These are phyloP conservation scores for Phytophthora gonapodyides DNA, from an alignment of 352 stramenopile species.

Conservation along the genomic window DNA sequence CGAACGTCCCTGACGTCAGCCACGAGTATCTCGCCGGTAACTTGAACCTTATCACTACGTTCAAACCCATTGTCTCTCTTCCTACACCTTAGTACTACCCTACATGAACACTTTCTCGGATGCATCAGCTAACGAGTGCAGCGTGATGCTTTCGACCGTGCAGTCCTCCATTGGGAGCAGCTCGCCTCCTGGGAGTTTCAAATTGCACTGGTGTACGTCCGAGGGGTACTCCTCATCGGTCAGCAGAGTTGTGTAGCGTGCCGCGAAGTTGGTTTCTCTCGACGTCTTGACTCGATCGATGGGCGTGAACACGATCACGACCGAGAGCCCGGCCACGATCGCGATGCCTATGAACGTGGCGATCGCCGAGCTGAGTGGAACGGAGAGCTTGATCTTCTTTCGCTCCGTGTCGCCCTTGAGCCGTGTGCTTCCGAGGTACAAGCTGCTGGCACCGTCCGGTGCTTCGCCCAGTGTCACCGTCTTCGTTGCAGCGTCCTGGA, in stretches of 20 bases:
- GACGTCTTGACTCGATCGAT: slow-evolving; percentile 40
- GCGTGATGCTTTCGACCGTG: slow-evolving; percentile 44
- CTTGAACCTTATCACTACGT: no score
- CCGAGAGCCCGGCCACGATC: slow-evolving; percentile 35
- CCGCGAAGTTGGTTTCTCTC: slow-evolving; percentile 34
- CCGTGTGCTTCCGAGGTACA: slow-evolving; percentile 29
- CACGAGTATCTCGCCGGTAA: no score
- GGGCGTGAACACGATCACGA: slow-evolving; percentile 35
- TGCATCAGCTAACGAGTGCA: slow-evolving; percentile 28
- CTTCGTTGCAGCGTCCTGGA: slow-evolving; percentile 47
- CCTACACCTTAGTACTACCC: no score
- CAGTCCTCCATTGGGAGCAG: slow-evolving; percentile 44
- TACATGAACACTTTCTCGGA: slow-evolving; percentile 27
- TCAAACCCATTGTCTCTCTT: no score
- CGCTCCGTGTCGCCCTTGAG: slow-evolving; percentile 44
- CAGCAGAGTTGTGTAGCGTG: slow-evolving; percentile 37
- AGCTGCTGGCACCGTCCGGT: slow-evolving; percentile 12
- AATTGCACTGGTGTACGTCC: slow-evolving; percentile 39
- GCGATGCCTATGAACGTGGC: slow-evolving; percentile 49
- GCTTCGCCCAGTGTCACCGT: slow-evolving; percentile 13
- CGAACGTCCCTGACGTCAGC: no score
- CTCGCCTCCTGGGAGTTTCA: slow-evolving; percentile 31
- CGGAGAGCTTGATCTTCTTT: slow-evolving; percentile 56
- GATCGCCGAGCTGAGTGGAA: slow-evolving; percentile 42
- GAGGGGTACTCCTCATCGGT: slow-evolving; percentile 45